Conservation (phyloP, 2,329 filamentous ascomycete genomes). For the Elsinoe perseae region DNA sequence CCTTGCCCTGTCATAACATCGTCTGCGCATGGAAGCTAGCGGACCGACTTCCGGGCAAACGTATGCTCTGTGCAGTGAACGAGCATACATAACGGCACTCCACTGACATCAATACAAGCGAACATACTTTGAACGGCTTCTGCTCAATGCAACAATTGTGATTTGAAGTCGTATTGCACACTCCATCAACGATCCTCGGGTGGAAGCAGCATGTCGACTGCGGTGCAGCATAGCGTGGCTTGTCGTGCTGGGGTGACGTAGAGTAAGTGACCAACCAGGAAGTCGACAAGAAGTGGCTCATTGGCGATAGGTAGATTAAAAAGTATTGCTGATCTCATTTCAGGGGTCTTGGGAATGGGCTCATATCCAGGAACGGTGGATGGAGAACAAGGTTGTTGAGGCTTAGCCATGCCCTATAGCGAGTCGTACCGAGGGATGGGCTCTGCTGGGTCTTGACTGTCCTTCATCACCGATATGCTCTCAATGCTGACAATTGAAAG, state of each 20-base stretch:
- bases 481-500: conserved; percentile 3
- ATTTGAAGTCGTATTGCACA: neutral
- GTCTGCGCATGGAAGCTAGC: neutral
- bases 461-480: neutral
- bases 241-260: conserved; percentile 12
- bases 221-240: conserved; percentile 2
- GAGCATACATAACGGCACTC: neutral
- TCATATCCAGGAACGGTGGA: conserved; percentile 8
- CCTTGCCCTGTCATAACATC: neutral
- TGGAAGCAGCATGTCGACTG: neutral
- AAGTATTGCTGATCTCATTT: conserved; percentile 10
- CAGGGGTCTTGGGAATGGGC: neutral
- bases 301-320: conserved; percentile 9
- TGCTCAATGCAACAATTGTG: no score
- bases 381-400: neutral
- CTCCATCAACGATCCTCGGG: neutral
- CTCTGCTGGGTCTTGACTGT: neutral
- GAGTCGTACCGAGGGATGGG: neutral
- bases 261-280: conserved; percentile 11
- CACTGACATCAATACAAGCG: neutral
- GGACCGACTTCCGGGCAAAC: neutral
- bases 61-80: neutral
- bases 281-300: conserved; percentile 9
- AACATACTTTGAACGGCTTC: neutral
- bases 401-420: conserved; percentile 2